These are phyloP conservation scores for Geranium rotundifolium DNA, from an alignment of 345 rosid species.

Conservation along the genomic window DNA sequence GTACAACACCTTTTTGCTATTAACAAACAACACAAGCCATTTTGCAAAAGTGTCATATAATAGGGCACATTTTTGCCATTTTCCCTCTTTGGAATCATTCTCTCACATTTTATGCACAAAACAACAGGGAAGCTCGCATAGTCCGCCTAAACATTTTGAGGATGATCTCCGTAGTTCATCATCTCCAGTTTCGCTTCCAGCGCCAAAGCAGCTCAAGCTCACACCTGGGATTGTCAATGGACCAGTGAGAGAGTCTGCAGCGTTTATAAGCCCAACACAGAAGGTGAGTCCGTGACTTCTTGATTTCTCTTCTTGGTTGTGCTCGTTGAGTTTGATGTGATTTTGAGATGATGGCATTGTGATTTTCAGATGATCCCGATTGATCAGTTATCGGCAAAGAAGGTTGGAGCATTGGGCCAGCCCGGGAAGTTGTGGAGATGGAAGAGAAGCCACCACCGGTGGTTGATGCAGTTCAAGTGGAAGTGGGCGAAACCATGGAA, in stretches of 20 bases:
- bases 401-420: slow-evolving; percentile 32
- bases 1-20: no score
- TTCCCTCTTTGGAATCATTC: no score
- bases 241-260: slow-evolving; percentile 38
- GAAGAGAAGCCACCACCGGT: slow-evolving; percentile 83
- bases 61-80: no score
- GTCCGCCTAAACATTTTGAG: slow-evolving; percentile 32
- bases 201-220: slow-evolving; percentile 61
- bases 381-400: slow-evolving; percentile 44
- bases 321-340: slow-evolving; percentile 4
- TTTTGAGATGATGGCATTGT: slow-evolving; percentile 5
- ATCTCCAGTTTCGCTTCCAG: slow-evolving; percentile 54
- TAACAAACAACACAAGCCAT: no score
- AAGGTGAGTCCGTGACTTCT: slow-evolving; percentile 23
- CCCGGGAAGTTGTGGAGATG: slow-evolving; percentile 75
- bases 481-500: slow-evolving; percentile 93
- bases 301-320: neutral
- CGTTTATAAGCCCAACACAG: slow-evolving; percentile 39
- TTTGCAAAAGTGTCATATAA: no score
- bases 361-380: slow-evolving; percentile 44
- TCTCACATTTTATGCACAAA: neutral
- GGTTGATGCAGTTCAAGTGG: slow-evolving; percentile 84
- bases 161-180: slow-evolving; percentile 29
- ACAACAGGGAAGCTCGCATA: slow-evolving; percentile 33
- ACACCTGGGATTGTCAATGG: slow-evolving; percentile 46